Evolutionary conservation across 768 basidiomycete species (phyloP).

Genomic region (Myochromella boudieri): DNA sequence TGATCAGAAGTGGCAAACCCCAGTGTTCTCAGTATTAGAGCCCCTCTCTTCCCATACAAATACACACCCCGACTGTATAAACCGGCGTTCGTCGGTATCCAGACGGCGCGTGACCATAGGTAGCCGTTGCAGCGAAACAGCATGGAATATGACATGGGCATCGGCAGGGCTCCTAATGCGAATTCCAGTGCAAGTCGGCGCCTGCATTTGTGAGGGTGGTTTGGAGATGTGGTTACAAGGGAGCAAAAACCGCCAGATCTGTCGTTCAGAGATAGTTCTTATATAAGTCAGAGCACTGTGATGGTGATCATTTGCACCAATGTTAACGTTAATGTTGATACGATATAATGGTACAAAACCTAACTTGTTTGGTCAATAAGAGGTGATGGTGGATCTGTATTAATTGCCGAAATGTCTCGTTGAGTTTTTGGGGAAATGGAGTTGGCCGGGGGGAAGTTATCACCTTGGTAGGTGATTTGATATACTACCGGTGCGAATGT

Average conservation of each 20-base stretch:
- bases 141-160: constrained; percentile 76
- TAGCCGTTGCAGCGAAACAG: constrained; percentile 54
- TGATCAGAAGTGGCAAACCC: constrained; percentile 39
- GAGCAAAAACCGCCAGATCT: constrained; percentile 7
- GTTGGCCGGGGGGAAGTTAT: no score
- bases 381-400: constrained; percentile 20
- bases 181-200: constrained; percentile 64
- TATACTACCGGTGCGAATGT: no score
- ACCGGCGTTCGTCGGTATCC: constrained; percentile 72
- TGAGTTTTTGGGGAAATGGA: constrained; percentile 24
- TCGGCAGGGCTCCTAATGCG: constrained; percentile 65
- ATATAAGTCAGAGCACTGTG: constrained; percentile 16
- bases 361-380: constrained; percentile 11
- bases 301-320: constrained; percentile 26
- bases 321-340: constrained; percentile 28
- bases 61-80: constrained; percentile 69
- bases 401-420: constrained; percentile 16
- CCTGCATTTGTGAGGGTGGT: constrained; percentile 45
- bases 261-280: constrained; percentile 11
- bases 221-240: constrained; percentile 4
- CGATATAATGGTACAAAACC: constrained; percentile 13
- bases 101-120: constrained; percentile 72
- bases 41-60: constrained; percentile 86
- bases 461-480: no score
- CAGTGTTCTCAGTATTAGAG: constrained; percentile 62